phyloP scores from a whole-genome alignment of 2,329 filamentous ascomycete species.

The Ophiostoma triangulosporum region DNA sequence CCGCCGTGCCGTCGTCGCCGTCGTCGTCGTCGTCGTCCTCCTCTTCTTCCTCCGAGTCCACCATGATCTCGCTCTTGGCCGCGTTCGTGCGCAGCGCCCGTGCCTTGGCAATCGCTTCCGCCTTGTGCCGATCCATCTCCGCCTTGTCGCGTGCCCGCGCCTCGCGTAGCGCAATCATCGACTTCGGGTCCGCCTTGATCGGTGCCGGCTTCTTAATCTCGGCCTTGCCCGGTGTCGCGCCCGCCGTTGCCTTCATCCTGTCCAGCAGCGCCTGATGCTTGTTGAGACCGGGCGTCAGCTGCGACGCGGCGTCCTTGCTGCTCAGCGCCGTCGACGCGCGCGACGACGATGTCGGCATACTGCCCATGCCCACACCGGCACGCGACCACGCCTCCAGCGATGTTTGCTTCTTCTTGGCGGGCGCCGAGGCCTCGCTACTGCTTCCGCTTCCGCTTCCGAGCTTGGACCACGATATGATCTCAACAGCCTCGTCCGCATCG shows the following conservation, averaged over 20 bases:
- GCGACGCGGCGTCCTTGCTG: slow-evolving; percentile 33
- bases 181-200: slow-evolving; percentile 25
- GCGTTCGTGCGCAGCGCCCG: slow-evolving; percentile 46
- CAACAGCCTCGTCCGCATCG: not conserved
- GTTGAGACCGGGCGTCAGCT: slow-evolving; percentile 31
- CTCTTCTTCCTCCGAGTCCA: slow-evolving; percentile 64
- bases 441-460: not conserved
- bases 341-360: not conserved
- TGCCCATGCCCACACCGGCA: not conserved
- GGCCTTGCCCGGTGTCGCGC: not conserved
- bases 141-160: slow-evolving; percentile 63
- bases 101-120: slow-evolving; percentile 56
- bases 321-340: slow-evolving; percentile 18
- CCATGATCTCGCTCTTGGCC: slow-evolving; percentile 78
- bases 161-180: slow-evolving; percentile 47
- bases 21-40: slow-evolving; percentile 53
- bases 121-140: slow-evolving; percentile 58
- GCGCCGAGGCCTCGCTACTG: not conserved
- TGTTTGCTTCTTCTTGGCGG: slow-evolving; percentile 19
- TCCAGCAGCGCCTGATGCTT: slow-evolving; percentile 32
- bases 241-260: slow-evolving; percentile 25
- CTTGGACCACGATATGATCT: slow-evolving; percentile 22
- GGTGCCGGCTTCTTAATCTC: slow-evolving; percentile 23
- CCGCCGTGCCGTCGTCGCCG: slow-evolving; percentile 44
- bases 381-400: slow-evolving; percentile 15